phyloP scores from a whole-genome alignment of 106 monocot genomes.

The Dactylorhiza incarnata region DNA sequence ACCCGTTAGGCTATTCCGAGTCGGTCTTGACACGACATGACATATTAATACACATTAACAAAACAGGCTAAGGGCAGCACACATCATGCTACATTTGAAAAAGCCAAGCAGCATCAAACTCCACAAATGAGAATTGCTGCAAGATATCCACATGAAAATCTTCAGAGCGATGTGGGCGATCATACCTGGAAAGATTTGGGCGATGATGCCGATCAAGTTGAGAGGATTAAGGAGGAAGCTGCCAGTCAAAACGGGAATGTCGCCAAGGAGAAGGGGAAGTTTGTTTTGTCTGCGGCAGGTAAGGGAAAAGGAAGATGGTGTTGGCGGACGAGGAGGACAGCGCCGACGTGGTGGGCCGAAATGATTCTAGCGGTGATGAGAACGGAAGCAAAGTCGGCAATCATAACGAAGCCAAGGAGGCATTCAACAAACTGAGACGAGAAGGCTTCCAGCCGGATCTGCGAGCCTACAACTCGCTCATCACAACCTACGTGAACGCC shows the following conservation, averaged over 20 bases:
- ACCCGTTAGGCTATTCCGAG: no score
- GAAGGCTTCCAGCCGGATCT: conserved; percentile 55
- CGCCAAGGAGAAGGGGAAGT: background rate
- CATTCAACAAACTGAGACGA: conserved; percentile 41
- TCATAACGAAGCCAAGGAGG: conserved; percentile 43
- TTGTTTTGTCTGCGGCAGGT: background rate
- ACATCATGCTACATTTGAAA: no score
- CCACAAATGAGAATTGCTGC: no score
- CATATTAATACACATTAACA: no score
- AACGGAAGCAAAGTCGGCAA: conserved; percentile 43
- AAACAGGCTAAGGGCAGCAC: no score
- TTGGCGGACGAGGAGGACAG: background rate
- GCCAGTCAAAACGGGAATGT: no score
- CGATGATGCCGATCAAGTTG: background rate
- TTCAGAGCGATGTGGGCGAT: no score
- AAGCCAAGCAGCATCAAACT: no score
- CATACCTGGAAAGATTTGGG: background rate
- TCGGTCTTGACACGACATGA: no score
- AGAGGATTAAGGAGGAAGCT: no score
- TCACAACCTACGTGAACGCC: conserved; percentile 55
- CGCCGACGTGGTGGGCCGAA: background rate
- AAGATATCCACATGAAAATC: no score
- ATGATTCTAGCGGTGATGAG: background rate
- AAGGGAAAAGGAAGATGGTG: conserved; percentile 3
- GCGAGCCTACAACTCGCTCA: conserved; percentile 59